These are phyloP conservation scores for Pseudogymnoascus sp. DNA, from an alignment of 2,329 filamentous ascomycete species.

Conservation along the genomic window DNA sequence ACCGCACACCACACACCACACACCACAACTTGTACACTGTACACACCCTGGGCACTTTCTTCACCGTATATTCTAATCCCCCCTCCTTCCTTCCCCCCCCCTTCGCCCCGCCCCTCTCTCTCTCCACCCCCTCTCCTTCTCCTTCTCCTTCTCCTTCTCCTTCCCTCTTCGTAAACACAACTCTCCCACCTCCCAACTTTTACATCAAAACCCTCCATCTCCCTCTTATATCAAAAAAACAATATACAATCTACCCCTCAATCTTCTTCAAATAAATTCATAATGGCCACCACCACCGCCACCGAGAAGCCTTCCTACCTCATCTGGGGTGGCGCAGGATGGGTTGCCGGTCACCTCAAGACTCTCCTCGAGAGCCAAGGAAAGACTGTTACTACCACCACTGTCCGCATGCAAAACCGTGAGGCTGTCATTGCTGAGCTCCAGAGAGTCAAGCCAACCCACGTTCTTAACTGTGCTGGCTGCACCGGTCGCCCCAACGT, in stretches of 20 bases:
- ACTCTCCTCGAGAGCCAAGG: conserved; percentile 47
- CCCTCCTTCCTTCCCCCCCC: background rate
- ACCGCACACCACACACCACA: background rate
- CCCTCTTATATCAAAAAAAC: background rate
- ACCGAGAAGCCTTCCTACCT: conserved; percentile 40
- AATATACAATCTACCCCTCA: background rate
- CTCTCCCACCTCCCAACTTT: background rate
- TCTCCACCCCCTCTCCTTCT: background rate
- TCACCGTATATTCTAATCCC: background rate
- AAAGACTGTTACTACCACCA: conserved; percentile 52
- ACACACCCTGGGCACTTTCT: background rate
- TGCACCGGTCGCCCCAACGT: conserved; percentile 60
- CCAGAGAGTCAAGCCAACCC: conserved; percentile 51
- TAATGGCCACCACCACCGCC: conserved; percentile 14
- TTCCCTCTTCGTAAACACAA: conserved; percentile 1
- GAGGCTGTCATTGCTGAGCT: conserved; percentile 48
- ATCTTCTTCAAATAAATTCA: background rate
- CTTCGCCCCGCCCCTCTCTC: background rate
- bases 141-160: background rate
- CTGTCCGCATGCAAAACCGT: conserved; percentile 56
- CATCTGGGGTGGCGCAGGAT: conserved; percentile 57
- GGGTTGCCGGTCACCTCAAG: conserved; percentile 55
- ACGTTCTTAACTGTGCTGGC: conserved; percentile 58
- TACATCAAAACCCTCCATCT: background rate
- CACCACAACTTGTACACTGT: too few relatives aligned